A percentile compares a stretch with the other conserved stretches of the same genome.
Evolutionary conservation across 2,329 filamentous ascomycete genomes (phyloP).

Genomic region (Epichloe brachyelytri): DNA sequence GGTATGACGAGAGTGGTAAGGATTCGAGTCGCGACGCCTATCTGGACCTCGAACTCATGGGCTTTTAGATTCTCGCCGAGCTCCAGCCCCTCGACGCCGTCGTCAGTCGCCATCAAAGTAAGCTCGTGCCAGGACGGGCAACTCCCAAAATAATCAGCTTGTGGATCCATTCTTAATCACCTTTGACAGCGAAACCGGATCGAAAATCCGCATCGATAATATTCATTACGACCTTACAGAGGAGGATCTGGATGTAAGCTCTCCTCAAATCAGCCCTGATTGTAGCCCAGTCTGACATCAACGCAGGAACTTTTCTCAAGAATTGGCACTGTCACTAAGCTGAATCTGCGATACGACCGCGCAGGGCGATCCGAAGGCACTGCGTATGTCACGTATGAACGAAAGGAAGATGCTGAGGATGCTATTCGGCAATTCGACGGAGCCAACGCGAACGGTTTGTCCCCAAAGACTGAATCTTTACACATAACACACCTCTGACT

Average conservation of each 20-base stretch:
- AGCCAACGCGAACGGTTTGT: slow-evolving; percentile 69
- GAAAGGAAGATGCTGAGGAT: slow-evolving; percentile 53
- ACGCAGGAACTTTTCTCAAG: slow-evolving; percentile 63
- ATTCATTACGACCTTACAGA: slow-evolving; percentile 85
- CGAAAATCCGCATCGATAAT: slow-evolving; percentile 75
- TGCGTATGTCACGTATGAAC: slow-evolving; percentile 71
- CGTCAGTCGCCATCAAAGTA: slow-evolving; percentile 31
- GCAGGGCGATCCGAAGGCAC: slow-evolving; percentile 77
- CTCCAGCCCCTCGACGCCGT: slow-evolving; percentile 28
- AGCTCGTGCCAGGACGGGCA: slow-evolving; percentile 1
- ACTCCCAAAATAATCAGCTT: background rate
- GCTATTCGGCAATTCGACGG: slow-evolving; percentile 76
- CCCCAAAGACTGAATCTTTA: background rate
- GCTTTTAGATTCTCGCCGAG: slow-evolving; percentile 24
- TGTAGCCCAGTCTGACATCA: slow-evolving; percentile 13
- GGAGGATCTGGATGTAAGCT: slow-evolving; percentile 61
- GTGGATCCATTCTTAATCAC: background rate
- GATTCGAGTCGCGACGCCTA: background rate
- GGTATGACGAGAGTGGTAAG: slow-evolving; percentile 62
- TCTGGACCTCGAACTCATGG: slow-evolving; percentile 11
- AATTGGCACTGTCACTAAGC: slow-evolving; percentile 58
- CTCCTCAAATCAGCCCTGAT: background rate
- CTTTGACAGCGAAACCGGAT: slow-evolving; percentile 36
- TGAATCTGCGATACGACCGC: slow-evolving; percentile 72
- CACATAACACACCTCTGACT: background rate